Evolutionary conservation across 2,329 filamentous ascomycete genomes (phyloP).

Genomic region (Clonostachys rhizophaga): DNA sequence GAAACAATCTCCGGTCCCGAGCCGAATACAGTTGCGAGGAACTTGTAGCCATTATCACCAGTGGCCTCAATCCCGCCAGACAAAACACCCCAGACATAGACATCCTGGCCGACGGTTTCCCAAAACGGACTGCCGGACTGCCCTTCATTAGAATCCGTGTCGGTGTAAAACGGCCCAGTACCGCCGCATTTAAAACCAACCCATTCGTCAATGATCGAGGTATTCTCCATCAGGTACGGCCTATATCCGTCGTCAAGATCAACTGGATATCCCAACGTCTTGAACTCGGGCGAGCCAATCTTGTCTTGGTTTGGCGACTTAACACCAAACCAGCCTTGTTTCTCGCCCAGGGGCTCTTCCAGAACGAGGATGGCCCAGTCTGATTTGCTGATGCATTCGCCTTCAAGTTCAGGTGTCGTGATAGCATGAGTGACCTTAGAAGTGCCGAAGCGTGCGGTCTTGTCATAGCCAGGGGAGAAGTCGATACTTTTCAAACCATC

Average conservation of each 20-base stretch:
- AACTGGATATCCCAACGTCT: constrained; percentile 11
- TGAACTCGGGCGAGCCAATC: constrained; percentile 5
- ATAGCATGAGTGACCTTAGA: not conserved
- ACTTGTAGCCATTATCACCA: too few species aligned
- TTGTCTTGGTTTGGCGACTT: constrained; percentile 8
- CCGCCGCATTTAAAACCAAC: constrained; percentile 4
- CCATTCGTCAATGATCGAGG: not conserved
- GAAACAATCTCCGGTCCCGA: too few species aligned
- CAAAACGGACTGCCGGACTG: constrained; percentile 9
- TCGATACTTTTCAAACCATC: constrained; percentile 6
- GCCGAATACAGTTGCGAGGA: too few species aligned
- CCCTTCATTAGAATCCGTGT: constrained; percentile 7
- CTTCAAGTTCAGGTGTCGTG: not conserved
- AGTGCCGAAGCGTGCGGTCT: constrained; percentile 7
- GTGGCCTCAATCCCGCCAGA: not conserved
- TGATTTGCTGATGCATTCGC: constrained; percentile 9
- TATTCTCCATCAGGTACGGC: constrained; percentile 5
- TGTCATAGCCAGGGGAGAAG: constrained; percentile 15
- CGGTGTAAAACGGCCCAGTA: constrained; percentile 6
- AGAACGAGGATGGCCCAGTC: constrained; percentile 19
- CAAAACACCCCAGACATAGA: constrained; percentile 5
- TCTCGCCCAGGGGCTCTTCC: constrained; percentile 13
- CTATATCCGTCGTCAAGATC: constrained; percentile 8
- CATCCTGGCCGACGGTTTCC: constrained; percentile 1
- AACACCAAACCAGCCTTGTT: constrained; percentile 13